Conservation (phyloP, 306 rosid genomes). For the barrel medic (Medicago truncatula) region MtrunA17r5.0-ANR NC_053045.1:34070501-34071000, state of each 20-base stretch:
- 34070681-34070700: conserved; percentile 5
- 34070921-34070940: too few species aligned
- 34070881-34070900: not conserved
- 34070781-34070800: not conserved
- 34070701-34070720: not conserved
- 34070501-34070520: conserved; percentile 88
- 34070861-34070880: not conserved
- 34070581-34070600: conserved; percentile 40
- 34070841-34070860: too few species aligned
- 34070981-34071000: too few species aligned
- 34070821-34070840: too few species aligned
- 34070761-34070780: not conserved
- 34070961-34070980: too few species aligned
- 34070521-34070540: conserved; percentile 81
- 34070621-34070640: conserved; percentile 29
- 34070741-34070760: not conserved
- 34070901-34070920: too few species aligned
- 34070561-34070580: conserved; percentile 45
- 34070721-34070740: conserved; percentile 8
- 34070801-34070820: not conserved
- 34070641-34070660: conserved; percentile 32
- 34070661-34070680: conserved; percentile 22
- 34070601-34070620: conserved; percentile 26
- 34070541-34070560: conserved; percentile 78
- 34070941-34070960: too few species aligned